Conservation (phyloP, 352 stramenopile genomes). For the Pythium oligandrum region DNA sequence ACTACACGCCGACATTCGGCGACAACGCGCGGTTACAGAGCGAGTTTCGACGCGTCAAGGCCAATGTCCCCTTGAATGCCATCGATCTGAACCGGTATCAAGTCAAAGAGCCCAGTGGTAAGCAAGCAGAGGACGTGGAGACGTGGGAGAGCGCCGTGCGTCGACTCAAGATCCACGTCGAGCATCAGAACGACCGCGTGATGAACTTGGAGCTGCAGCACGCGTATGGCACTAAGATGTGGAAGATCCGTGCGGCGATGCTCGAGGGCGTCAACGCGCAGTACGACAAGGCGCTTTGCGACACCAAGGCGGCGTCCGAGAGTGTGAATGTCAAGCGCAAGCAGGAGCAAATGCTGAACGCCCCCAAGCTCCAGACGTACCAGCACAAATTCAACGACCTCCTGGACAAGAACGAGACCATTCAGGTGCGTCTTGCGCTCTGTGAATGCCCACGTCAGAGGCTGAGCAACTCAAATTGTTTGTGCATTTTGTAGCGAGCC, state of each 20-base stretch:
- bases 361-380: conserved; percentile 50
- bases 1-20: conserved; percentile 49
- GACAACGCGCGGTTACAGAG: conserved; percentile 47
- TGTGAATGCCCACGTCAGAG: not conserved
- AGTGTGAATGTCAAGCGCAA: conserved; percentile 58
- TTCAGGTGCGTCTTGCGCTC: conserved; percentile 31
- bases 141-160: conserved; percentile 54
- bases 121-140: conserved; percentile 29
- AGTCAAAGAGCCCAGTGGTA: conserved; percentile 36
- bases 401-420: conserved; percentile 57
- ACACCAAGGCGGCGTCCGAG: conserved; percentile 33
- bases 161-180: conserved; percentile 43
- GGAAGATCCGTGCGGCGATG: conserved; percentile 54
- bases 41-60: conserved; percentile 68
- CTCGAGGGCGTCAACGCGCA: conserved; percentile 62
- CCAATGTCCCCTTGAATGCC: conserved; percentile 58
- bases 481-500: conserved; percentile 17
- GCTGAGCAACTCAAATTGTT: too few relatives aligned
- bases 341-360: conserved; percentile 66
- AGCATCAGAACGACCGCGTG: conserved; percentile 64
- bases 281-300: conserved; percentile 35
- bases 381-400: conserved; percentile 52
- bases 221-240: conserved; percentile 61
- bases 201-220: conserved; percentile 76
- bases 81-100: conserved; percentile 75